Evolutionary conservation across 2,329 filamentous ascomycete species (phyloP).

Genomic region (Fusarium dlaminii): DNA sequence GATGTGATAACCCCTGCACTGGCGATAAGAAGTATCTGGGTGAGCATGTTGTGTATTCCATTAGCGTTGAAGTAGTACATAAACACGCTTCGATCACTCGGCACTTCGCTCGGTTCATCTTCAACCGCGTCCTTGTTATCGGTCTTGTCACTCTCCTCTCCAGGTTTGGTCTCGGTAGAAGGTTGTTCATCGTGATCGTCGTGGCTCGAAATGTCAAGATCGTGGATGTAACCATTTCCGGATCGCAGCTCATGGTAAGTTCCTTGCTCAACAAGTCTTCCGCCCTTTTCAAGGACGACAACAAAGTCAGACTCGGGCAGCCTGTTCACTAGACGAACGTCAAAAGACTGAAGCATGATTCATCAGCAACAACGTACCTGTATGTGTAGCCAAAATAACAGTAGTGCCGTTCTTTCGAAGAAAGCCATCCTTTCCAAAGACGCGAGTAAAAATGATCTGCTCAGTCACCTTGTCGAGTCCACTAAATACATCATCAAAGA

Average conservation of each 20-base stretch:
- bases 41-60: constrained; percentile 26
- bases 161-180: neutral
- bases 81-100: constrained; percentile 42
- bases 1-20: constrained; percentile 29
- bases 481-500: constrained; percentile 54
- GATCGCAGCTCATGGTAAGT: constrained; percentile 50
- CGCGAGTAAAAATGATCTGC: constrained; percentile 50
- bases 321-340: constrained; percentile 35
- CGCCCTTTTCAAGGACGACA: constrained; percentile 52
- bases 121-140: neutral
- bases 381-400: constrained; percentile 48
- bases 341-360: neutral
- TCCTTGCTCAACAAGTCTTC: constrained; percentile 54
- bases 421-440: constrained; percentile 51
- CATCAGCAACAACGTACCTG: constrained; percentile 28
- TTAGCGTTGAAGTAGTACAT: constrained; percentile 44
- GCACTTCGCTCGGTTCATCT: neutral
- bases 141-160: neutral
- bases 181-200: constrained; percentile 10
- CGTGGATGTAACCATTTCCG: constrained; percentile 50
- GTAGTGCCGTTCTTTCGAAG: constrained; percentile 45
- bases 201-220: constrained; percentile 46
- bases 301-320: constrained; percentile 56
- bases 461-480: constrained; percentile 54
- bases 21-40: constrained; percentile 26